These are phyloP conservation scores for Ephemerocybe angulata DNA, from an alignment of 768 basidiomycete species.

Conservation along the genomic window DNA sequence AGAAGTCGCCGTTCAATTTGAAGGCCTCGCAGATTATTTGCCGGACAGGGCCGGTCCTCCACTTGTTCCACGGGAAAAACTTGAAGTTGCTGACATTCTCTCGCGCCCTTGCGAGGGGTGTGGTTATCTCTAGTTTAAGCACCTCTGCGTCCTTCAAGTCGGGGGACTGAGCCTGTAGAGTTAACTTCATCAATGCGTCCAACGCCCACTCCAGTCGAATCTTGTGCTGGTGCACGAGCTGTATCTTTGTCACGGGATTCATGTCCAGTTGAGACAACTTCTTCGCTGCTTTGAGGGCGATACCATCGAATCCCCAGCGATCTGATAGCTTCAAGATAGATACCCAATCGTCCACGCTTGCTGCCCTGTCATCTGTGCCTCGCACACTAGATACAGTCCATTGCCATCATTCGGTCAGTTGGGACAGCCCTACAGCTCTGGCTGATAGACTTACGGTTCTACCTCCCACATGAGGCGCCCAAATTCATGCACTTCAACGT, in stretches of 20 bases:
- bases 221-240: conserved; percentile 33
- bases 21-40: not conserved
- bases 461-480: conserved; percentile 10
- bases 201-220: conserved; percentile 26
- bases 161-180: conserved; percentile 10
- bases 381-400: not conserved
- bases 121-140: conserved; percentile 24
- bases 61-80: not conserved
- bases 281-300: conserved; percentile 26
- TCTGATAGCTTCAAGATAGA: conserved; percentile 29
- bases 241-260: conserved; percentile 41
- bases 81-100: conserved; percentile 12
- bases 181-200: conserved; percentile 19
- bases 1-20: not conserved
- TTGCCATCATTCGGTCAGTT: not conserved
- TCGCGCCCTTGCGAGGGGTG: conserved; percentile 18
- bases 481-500: conserved; percentile 8
- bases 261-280: conserved; percentile 28
- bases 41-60: not conserved
- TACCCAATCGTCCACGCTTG: conserved; percentile 27
- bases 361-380: conserved; percentile 20
- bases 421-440: not conserved
- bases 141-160: conserved; percentile 22
- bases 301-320: conserved; percentile 22
- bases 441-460: conserved; percentile 6